Conservation (phyloP, 257 asterid genomes). For the Petrea volubilis region DNA sequence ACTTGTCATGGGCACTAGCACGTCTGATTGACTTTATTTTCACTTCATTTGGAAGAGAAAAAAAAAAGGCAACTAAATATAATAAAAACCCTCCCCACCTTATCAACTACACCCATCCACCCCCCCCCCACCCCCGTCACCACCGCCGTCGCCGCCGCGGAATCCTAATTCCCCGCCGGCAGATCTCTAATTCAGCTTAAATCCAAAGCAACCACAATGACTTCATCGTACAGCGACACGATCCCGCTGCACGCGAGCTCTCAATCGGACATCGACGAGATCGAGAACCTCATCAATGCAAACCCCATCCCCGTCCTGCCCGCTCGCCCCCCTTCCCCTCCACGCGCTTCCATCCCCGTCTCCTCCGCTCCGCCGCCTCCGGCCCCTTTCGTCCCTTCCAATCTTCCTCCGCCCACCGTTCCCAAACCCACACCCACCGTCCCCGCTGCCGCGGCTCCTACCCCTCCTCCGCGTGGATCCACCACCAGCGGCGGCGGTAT, state of each 20-base stretch:
- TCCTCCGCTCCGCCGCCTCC: constrained; percentile 44
- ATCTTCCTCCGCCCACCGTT: constrained; percentile 46
- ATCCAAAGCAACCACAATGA: constrained; percentile 41
- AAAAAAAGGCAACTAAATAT: not conserved
- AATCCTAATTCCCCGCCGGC: not conserved
- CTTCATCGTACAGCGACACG: constrained; percentile 72
- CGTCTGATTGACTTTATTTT: not conserved
- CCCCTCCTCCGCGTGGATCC: constrained; percentile 36
- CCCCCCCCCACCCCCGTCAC: constrained; percentile 6
- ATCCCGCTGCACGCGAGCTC: constrained; percentile 79
- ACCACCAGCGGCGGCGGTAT: constrained; percentile 32
- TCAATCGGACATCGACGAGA: constrained; percentile 97
- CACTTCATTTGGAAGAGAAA: not conserved
- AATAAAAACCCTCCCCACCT: constrained; percentile 11
- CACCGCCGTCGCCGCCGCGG: not conserved
- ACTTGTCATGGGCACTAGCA: not conserved
- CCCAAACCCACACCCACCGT: constrained; percentile 36
- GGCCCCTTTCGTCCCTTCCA: constrained; percentile 57
- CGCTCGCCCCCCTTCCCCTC: constrained; percentile 78
- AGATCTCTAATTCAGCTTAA: constrained; percentile 20
- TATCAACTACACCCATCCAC: not conserved
- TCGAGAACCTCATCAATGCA: constrained; percentile 85
- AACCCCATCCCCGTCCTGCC: constrained; percentile 70
- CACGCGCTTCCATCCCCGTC: constrained; percentile 76
- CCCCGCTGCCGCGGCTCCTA: constrained; percentile 31